These are phyloP conservation scores for Begonia fuchsioides DNA, from an alignment of 306 rosid genomes.

Conservation along the genomic window DNA sequence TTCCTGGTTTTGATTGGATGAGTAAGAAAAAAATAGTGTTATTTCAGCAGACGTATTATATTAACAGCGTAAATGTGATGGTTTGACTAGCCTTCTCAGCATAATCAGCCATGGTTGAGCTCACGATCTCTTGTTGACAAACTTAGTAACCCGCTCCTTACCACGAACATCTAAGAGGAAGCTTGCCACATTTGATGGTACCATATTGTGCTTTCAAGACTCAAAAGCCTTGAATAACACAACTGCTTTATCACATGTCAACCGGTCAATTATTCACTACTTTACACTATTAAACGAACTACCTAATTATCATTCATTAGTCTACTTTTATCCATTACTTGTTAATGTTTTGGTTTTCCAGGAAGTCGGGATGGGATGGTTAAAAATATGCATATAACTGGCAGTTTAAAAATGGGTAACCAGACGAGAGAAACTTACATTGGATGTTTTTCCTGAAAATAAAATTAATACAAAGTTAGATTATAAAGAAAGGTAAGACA, in stretches of 20 bases:
- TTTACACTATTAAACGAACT: too few relatives aligned
- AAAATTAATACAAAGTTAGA: constrained; percentile 29
- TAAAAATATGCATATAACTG: constrained; percentile 1
- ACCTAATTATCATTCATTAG: too few relatives aligned
- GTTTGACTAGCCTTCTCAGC: constrained; percentile 36
- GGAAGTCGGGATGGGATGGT: background rate
- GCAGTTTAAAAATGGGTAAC: background rate
- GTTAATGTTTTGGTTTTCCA: too few relatives aligned
- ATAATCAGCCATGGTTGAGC: constrained; percentile 59
- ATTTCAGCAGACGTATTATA: too few relatives aligned
- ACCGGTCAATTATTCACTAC: too few relatives aligned
- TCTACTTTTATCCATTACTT: too few relatives aligned
- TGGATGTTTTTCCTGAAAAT: constrained; percentile 65
- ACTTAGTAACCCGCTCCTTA: constrained; percentile 56
- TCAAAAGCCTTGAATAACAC: too few relatives aligned
- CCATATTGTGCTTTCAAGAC: too few relatives aligned
- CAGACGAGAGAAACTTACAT: constrained; percentile 33
- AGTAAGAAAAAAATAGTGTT: background rate
- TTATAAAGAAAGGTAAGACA: constrained; percentile 14
- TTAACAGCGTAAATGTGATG: constrained; percentile 1
- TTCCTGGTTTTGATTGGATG: constrained; percentile 32
- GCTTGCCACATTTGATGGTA: background rate
- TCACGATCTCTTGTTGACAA: constrained; percentile 68
- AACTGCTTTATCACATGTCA: too few relatives aligned
- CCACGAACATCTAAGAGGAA: constrained; percentile 64